Conservation (phyloP, 2,329 filamentous ascomycete species). For the Calonectria naviculata region DNA sequence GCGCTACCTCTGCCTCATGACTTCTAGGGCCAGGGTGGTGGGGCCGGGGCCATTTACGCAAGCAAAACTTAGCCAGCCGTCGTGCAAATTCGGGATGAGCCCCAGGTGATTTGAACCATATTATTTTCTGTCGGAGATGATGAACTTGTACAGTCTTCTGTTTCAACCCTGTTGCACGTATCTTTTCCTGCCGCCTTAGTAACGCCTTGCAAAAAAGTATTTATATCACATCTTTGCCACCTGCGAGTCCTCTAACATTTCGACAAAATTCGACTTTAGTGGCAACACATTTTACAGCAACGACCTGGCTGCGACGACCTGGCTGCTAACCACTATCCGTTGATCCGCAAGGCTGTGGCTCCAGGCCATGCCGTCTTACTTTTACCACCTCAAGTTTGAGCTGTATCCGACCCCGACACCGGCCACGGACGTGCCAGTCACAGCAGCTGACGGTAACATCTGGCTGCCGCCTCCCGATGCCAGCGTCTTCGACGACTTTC, state of each 20-base stretch:
- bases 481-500: constrained; percentile 67
- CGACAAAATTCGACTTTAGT: neutral
- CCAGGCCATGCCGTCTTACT: constrained; percentile 68
- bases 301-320: neutral
- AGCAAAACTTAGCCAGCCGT: neutral
- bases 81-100: neutral
- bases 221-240: neutral
- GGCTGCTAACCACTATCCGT: neutral
- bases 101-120: neutral
- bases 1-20: constrained; percentile 18
- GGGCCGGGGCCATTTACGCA: neutral
- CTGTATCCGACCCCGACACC: constrained; percentile 64
- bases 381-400: constrained; percentile 75
- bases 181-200: constrained; percentile 37
- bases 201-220: neutral
- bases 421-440: constrained; percentile 18
- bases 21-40: constrained; percentile 5
- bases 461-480: constrained; percentile 63
- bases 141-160: constrained; percentile 19
- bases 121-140: constrained; percentile 22
- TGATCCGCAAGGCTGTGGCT: constrained; percentile 8
- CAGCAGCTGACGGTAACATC: constrained; percentile 38
- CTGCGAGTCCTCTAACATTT: neutral
- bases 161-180: constrained; percentile 12
- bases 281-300: neutral